Evolutionary conservation across 163 green algal species (phyloP), one percentile per base, ranked within the genome.

Genomic region (Trebouxia gelatinosa): DNA sequence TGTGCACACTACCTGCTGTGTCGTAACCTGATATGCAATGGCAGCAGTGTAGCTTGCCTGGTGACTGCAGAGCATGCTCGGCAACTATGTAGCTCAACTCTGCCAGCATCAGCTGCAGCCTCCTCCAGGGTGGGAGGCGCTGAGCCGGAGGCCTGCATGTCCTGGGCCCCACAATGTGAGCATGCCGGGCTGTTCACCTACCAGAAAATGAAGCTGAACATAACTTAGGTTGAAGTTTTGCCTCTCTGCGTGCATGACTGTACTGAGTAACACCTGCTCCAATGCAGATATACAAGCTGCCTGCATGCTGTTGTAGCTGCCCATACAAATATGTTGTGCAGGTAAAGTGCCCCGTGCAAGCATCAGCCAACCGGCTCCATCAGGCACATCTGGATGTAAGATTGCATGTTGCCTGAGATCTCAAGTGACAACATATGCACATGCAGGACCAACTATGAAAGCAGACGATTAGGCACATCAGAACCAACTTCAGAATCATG

Each of bases 1-100:
- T n/a, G n/a, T n/a, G n/a, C n/a, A n/a, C n/a, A n/a, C n/a, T n/a
- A n/a, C n/a, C n/a, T n/a, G n/a, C n/a, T n/a, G n/a, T n/a, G n/a
- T n/a, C n/a, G n/a, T n/a, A n/a, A n/a, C n/a, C n/a, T n/a, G n/a
- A 54, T 54, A 54, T 23, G 9, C 43, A 54, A 54, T 40, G 29
- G 16, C 1, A 3, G 59, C 29, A 68, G 31, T 16, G 0, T 13
- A 1, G 21, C 51, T 34, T 26, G 71, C 74, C 74, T 79, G 29
- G 82, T 82, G 26, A 48, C 39, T 13, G 5, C n/a, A 35, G 57
- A 50, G 50, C 87, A 92, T 9, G 40, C 3, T 9, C 23, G 35
- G 78, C 89, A 94, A 3, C 40, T n/a, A 76, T 91, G 92, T 26
- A 89, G 38, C 80, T 95, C 91, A 0, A 88, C 85, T 17, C 87